Percentiles rank a stretch among this genome's conserved stretches.
Evolutionary conservation across 2,329 filamentous ascomycete genomes (phyloP).

Genomic region (Bisporella sp.): DNA sequence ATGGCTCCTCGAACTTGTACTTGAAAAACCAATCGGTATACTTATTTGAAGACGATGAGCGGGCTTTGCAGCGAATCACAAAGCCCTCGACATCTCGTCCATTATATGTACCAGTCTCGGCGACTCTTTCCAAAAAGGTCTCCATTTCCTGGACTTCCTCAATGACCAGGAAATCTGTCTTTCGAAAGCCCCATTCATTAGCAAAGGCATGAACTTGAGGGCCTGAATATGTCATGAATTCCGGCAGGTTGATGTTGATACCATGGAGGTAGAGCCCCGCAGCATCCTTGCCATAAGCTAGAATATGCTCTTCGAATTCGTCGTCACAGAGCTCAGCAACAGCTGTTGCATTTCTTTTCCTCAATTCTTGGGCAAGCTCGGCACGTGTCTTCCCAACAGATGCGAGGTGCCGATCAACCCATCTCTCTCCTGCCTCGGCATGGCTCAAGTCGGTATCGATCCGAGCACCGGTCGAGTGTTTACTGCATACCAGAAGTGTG

Average conservation of each 20-base stretch:
- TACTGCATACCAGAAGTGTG: conserved; percentile 93
- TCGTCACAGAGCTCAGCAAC: conserved; percentile 97
- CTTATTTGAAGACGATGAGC: conserved; percentile 40
- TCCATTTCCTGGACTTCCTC: conserved; percentile 69
- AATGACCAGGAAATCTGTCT: conserved; percentile 73
- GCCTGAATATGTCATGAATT: conserved; percentile 83
- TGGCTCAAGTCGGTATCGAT: conserved; percentile 62
- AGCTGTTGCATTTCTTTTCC: conserved; percentile 80
- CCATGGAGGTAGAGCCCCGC: conserved; percentile 94
- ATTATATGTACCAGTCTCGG: conserved; percentile 82
- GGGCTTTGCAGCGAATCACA: conserved; percentile 77
- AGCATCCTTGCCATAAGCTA: conserved; percentile 75
- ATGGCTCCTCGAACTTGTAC: conserved; percentile 98
- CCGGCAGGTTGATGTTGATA: conserved; percentile 89
- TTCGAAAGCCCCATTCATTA: conserved; percentile 86
- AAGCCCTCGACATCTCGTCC: conserved; percentile 95
- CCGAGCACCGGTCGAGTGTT: conserved; percentile 88
- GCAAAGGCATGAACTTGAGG: conserved; percentile 83
- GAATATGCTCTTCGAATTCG: conserved; percentile 90
- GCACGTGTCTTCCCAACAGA: conserved; percentile 69
- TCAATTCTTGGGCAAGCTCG: conserved; percentile 71
- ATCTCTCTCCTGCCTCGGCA: conserved; percentile 73
- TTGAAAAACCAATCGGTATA: conserved; percentile 99
- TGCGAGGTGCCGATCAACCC: conserved; percentile 73
- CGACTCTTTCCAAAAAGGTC: conserved; percentile 73